Conservation (phyloP, 2,329 filamentous ascomycete genomes). For the Aspergillus oerlinghausenensis region DNA sequence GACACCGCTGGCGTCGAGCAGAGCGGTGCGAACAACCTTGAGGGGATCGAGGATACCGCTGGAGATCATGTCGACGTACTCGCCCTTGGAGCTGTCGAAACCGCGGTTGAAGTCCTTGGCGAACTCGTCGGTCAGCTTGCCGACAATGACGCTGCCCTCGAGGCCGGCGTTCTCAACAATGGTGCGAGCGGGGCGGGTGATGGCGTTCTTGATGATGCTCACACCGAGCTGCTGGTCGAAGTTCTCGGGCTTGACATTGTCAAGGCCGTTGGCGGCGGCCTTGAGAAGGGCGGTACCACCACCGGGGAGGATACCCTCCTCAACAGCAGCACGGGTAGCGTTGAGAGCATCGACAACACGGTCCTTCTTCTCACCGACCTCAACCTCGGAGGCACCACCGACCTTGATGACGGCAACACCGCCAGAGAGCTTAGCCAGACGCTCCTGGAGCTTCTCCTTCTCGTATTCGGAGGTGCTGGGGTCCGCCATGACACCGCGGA, state of each 20-base stretch:
- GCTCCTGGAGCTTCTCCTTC: conserved; percentile 99
- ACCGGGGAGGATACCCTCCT: conserved; percentile 98
- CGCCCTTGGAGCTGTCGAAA: conserved; percentile 91
- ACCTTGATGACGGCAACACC: conserved; percentile 99
- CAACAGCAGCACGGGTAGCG: conserved; percentile 94
- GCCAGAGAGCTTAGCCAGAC: conserved; percentile 96
- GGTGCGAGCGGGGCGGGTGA: conserved; percentile 86
- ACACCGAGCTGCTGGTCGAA: conserved; percentile 99
- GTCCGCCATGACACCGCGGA: conserved; percentile 93
- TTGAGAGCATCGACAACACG: conserved; percentile 98
- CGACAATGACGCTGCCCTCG: conserved; percentile 92
- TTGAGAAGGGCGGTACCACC: conserved; percentile 98
- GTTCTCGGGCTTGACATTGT: conserved; percentile 80
- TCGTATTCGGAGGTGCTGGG: conserved; percentile 96
- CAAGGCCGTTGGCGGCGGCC: conserved; percentile 84
- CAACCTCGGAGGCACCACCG: conserved; percentile 92
- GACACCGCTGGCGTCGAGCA: conserved; percentile 91
- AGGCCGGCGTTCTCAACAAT: conserved; percentile 98
- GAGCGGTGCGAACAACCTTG: conserved; percentile 97
- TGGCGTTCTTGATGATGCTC: conserved; percentile 95
- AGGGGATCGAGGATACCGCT: conserved; percentile 97
- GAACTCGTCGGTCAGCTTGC: conserved; percentile 95
- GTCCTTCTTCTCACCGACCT: conserved; percentile 99
- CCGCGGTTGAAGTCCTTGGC: conserved; percentile 95
- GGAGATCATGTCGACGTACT: conserved; percentile 98